A percentile compares a stretch with the other conserved stretches of the same genome.
These are phyloP conservation scores for Phylloporus sp. DNA, from an alignment of 768 basidiomycete species.

Conservation along the genomic window DNA sequence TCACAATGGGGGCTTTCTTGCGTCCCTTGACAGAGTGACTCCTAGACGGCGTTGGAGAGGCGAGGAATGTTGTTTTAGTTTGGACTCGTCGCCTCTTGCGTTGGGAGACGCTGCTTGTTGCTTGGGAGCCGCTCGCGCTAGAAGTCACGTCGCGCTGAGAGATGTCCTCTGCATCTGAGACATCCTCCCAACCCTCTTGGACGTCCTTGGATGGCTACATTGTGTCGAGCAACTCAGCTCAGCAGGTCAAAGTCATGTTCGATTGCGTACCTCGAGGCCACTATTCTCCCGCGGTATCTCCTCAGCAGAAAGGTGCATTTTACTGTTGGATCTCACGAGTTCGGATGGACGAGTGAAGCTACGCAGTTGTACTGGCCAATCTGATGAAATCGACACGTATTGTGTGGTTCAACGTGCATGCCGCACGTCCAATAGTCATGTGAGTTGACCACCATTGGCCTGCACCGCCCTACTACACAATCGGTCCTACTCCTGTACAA, in stretches of 20 bases:
- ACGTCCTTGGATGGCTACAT: conserved; percentile 1
- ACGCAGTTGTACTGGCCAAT: background rate
- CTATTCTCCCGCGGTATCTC: background rate
- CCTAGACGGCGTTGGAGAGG: conserved; percentile 20
- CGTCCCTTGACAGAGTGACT: conserved; percentile 17
- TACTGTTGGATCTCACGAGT: background rate
- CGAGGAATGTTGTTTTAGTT: conserved; percentile 18
- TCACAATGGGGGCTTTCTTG: conserved; percentile 27
- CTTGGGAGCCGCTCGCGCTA: conserved; percentile 4
- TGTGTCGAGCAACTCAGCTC: background rate
- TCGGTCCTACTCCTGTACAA: no score
- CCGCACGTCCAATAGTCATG: background rate
- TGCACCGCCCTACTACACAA: no score
- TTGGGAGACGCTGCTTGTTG: conserved; percentile 15
- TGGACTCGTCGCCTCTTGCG: conserved; percentile 29
- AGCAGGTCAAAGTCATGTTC: background rate
- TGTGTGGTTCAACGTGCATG: background rate
- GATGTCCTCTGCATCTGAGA: conserved; percentile 17
- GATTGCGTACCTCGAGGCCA: conserved; percentile 8
- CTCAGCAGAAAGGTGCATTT: conserved; percentile 13
- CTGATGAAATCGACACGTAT: no score
- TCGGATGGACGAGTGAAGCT: background rate
- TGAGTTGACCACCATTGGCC: no score
- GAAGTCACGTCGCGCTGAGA: conserved; percentile 9
- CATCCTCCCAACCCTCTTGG: conserved; percentile 35